Conservation (phyloP, 495 filamentous ascomycete genomes). For the Melanomma pulvis-pyrius region DNA sequence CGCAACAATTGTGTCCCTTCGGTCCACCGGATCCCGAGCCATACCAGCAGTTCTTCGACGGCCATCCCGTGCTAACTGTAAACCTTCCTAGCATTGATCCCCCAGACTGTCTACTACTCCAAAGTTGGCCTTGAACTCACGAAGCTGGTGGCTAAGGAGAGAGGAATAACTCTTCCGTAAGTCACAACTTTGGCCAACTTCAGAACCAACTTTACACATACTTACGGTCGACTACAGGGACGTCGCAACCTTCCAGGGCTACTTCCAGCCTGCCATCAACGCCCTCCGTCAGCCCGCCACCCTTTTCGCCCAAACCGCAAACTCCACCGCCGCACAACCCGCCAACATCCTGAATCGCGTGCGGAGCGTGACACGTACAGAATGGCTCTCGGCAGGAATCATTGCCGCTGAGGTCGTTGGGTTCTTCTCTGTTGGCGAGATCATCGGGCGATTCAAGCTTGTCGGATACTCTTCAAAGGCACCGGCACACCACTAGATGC, state of each 20-base stretch:
- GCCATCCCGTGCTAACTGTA: constrained; percentile 9
- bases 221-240: constrained; percentile 55
- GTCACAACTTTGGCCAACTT: constrained; percentile 43
- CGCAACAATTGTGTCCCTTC: constrained; percentile 24
- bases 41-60: not conserved
- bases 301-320: constrained; percentile 47
- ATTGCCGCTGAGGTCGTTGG: constrained; percentile 83
- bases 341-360: constrained; percentile 61
- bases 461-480: constrained; percentile 68
- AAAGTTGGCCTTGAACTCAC: constrained; percentile 83
- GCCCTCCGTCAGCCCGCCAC: constrained; percentile 65
- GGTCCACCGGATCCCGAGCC: not conserved
- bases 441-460: constrained; percentile 90
- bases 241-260: constrained; percentile 79
- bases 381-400: constrained; percentile 72
- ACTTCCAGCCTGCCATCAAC: constrained; percentile 75
- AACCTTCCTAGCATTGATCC: constrained; percentile 70
- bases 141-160: constrained; percentile 83
- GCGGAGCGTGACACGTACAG: constrained; percentile 68
- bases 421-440: constrained; percentile 98
- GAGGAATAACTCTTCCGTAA: constrained; percentile 94
- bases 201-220: not conserved
- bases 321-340: constrained; percentile 50
- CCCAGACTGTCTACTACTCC: constrained; percentile 85
- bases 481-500: constrained; percentile 40